Evolutionary conservation across 257 asterid species (phyloP), one percentile per base, ranked within the genome.

Genomic region (Fraxinus americana): DNA sequence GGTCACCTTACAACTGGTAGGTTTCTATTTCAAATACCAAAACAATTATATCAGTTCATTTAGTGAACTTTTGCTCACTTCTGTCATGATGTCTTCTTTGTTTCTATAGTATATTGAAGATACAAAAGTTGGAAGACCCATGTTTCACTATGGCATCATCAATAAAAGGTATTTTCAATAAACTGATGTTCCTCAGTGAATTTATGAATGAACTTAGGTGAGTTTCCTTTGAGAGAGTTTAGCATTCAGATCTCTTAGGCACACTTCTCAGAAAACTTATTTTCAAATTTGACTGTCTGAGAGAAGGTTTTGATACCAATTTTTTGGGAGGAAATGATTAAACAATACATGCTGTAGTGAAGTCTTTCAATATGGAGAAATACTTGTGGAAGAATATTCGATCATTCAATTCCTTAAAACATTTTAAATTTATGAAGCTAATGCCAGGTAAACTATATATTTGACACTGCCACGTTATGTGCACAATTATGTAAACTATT

Each of bases 101-200:
- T 78, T 81, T 75, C 13, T 82, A 23, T 75, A 94, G 99, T 94
- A 88, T 81, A 79, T 88, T 66, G 98, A 91, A 85, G 99, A 94
- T 89, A 85, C 73, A 79, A 81, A 84, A 78, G 81, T 79, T 68
- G 98, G 99, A 83, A 81, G 81, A 41, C 91, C 91, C 65, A 89
- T 74, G 89, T 94, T 93, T 86, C 99, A 94, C 80, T 94, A 91
- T 67, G 98, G 98, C 84, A 83, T 90, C 85, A 92, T 94, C 76
- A 91, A 90, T 88, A 94, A 94, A 86, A 85, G 97, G 99, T 94
- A 82, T 71, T 43, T 52, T 61, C 74, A 32, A 32, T 16, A 17
- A 67, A 61, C 59, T 34, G 38, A 34, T 69, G 32, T 77, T 67
- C 41, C 41, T 7, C 2, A 2, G 41, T 38, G 41, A 38, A 38